Percentiles rank a stretch among this genome's conserved stretches.
Evolutionary conservation across 768 basidiomycete species (phyloP).

Genomic region (Leccinum imitatum): DNA sequence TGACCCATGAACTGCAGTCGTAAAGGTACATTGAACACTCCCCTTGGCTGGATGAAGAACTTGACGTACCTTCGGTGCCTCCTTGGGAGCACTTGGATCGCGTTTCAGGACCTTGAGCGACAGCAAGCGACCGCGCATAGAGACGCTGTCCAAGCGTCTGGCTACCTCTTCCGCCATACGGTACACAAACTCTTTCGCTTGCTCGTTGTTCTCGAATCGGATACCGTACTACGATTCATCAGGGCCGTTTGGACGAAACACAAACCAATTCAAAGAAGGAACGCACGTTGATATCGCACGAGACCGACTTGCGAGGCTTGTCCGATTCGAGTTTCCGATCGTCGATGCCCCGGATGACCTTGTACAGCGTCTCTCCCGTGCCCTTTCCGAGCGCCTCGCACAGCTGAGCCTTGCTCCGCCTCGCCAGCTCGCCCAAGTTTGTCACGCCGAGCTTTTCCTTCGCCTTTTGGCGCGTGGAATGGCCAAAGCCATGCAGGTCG

Average conservation of each 20-base stretch:
- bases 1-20: slow-evolving; percentile 81
- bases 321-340: slow-evolving; percentile 76
- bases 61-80: slow-evolving; percentile 77
- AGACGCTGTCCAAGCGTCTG: slow-evolving; percentile 62
- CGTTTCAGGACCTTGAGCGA: slow-evolving; percentile 90
- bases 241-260: not conserved
- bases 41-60: not conserved
- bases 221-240: slow-evolving; percentile 77
- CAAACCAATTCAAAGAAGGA: not conserved
- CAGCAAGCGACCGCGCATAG: slow-evolving; percentile 70
- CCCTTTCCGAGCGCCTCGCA: slow-evolving; percentile 74
- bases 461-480: slow-evolving; percentile 73
- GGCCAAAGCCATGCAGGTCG: slow-evolving; percentile 86
- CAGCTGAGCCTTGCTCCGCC: slow-evolving; percentile 62
- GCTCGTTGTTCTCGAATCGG: slow-evolving; percentile 78
- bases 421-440: slow-evolving; percentile 64
- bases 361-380: slow-evolving; percentile 83
- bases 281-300: slow-evolving; percentile 91
- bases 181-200: slow-evolving; percentile 76
- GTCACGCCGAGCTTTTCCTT: slow-evolving; percentile 73
- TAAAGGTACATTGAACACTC: not conserved
- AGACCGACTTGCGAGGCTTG: slow-evolving; percentile 87
- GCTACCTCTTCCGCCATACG: slow-evolving; percentile 80
- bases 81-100: slow-evolving; percentile 80
- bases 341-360: slow-evolving; percentile 83